A percentile compares a stretch with the other conserved stretches of the same genome.
Conservation (phyloP, 495 filamentous ascomycete species). For the Letharia columbiana region DNA sequence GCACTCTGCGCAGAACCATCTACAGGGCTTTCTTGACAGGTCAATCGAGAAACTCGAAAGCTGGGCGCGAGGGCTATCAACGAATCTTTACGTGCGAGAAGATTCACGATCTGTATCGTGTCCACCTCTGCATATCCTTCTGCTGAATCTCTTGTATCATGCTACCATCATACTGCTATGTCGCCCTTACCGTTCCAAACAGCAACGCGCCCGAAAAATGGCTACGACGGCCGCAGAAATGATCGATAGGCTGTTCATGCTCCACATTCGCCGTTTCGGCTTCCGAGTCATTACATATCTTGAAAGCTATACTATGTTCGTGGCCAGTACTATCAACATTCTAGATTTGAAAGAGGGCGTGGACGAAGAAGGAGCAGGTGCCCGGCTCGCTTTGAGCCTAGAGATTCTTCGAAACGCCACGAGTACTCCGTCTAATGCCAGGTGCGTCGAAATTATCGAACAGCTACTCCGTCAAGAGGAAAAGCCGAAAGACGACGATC, state of each 20-base stretch:
- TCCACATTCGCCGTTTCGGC: background rate
- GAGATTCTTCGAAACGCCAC: slow-evolving; percentile 3
- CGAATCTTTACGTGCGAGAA: background rate
- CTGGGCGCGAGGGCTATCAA: background rate
- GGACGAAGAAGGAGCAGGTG: background rate
- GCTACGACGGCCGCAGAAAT: slow-evolving; percentile 3
- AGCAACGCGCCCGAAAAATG: background rate
- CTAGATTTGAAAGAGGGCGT: background rate
- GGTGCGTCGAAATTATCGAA: slow-evolving; percentile 2
- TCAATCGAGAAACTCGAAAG: background rate
- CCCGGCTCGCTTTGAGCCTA: slow-evolving; percentile 2
- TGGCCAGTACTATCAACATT: slow-evolving; percentile 4
- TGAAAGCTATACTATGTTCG: slow-evolving; percentile 1
- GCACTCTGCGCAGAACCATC: slow-evolving; percentile 1
- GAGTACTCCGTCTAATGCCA: slow-evolving; percentile 4
- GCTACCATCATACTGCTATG: too few relatives aligned
- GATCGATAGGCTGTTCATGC: slow-evolving; percentile 4
- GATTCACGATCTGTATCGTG: background rate
- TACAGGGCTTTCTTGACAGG: background rate
- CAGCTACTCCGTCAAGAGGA: slow-evolving; percentile 2
- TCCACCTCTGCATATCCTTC: background rate
- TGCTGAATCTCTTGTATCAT: slow-evolving; percentile 2
- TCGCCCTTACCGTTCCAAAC: background rate
- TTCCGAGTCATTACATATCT: slow-evolving; percentile 5
- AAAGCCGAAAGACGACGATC: background rate